Base-by-base conservation (phyloP, 192 early-diverging fungal genomes). In the Linnemannia hyalina region DNA sequence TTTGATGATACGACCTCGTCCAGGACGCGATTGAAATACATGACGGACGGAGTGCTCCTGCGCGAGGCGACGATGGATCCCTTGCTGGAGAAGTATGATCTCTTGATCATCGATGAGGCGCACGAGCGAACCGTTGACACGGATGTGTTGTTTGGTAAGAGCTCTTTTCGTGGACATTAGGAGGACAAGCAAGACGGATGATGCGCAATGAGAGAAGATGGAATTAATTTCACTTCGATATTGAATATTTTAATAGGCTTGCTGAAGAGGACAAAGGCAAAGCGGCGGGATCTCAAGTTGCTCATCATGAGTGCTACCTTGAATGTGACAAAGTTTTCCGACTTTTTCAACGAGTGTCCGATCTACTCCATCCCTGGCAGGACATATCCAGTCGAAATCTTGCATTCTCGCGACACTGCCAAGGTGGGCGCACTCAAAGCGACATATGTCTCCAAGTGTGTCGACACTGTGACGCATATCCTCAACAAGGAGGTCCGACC, bases 51-150 rank as follows among this genome's bases (percentile, higher is more conserved):
- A 90, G 96, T 99, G 42, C 89, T 99, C 32, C 89, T 97, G 40
- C 93, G 98, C 65, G 98, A 99, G 89, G 95, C 95, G 32, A 91
- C 98, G 20, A 90, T 93, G 71, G 95, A 98, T 55, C 92, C 97
- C 1, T 90, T 94, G 52, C 82, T 99, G 49, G 89, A 90, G n/a
- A 92, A 96, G 68, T 99, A 99, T 83, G 95, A 96, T 20, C 91
- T 95, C 32, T 94, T 99, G 46, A 95, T 99, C 77, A 95, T 99
- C 76, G 98, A 99, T 86, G 98, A 99, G 89, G 98, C 98, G 1
- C 98, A 99, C 88, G 98, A 99, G 85, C 93, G 98, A 20, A 94
- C 95, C 1, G 88, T 99, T 15, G 94, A 97, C 83, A 99, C 97
- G 0, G 98, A 99, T 81, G 96, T 99, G 4, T 82, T 98, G 13